Conservation (phyloP, 73 alveolate species). For the Paraurostyla sp. region DNA sequence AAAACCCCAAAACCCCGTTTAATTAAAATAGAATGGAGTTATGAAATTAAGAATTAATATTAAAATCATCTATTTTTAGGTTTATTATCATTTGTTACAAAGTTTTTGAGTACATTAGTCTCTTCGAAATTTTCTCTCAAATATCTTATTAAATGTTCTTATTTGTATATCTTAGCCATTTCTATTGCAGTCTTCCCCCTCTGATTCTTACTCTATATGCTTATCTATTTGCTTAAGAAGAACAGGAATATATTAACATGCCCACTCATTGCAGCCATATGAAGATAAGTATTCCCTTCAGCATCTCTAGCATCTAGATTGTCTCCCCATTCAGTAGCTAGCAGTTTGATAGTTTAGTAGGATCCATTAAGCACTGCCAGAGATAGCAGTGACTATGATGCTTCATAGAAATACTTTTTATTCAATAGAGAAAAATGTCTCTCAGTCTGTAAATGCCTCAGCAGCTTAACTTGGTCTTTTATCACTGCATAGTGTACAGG, state of each 20-base stretch:
- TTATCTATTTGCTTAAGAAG: conserved; percentile 24
- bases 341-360: not conserved
- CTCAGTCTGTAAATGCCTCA: conserved; percentile 18
- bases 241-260: conserved; percentile 41
- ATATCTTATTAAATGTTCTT: conserved; percentile 40
- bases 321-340: conserved; percentile 59
- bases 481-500: conserved; percentile 65
- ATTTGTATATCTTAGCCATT: conserved; percentile 40
- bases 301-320: conserved; percentile 27
- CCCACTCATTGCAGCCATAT: conserved; percentile 65
- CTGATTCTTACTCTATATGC: conserved; percentile 25
- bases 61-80: not conserved
- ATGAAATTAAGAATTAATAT: not conserved
- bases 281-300: conserved; percentile 61
- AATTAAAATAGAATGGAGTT: not conserved
- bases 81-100: conserved; percentile 1
- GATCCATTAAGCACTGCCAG: conserved; percentile 63
- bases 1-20: conserved; percentile 24
- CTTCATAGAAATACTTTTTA: conserved; percentile 20
- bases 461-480: conserved; percentile 28
- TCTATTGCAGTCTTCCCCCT: conserved; percentile 62
- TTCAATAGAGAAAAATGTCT: not conserved
- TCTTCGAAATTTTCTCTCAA: conserved; percentile 57
- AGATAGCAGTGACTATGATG: conserved; percentile 4
- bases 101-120: conserved; percentile 12